These are phyloP conservation scores for Phytopythium delawarense DNA, from an alignment of 352 stramenopile species.

Conservation along the genomic window DNA sequence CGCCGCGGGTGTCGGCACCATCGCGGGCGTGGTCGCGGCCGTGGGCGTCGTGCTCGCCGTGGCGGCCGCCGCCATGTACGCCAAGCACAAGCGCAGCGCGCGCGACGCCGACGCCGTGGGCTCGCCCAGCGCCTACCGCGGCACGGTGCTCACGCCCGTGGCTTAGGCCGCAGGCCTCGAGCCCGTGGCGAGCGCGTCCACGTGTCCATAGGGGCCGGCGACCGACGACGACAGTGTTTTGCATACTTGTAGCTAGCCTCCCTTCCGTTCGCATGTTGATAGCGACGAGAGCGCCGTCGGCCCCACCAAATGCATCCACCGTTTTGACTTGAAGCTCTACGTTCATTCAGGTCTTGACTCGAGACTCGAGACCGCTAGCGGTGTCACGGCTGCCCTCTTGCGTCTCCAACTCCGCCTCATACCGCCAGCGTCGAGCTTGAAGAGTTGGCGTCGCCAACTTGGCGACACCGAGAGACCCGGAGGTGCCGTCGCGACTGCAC, in stretches of 20 bases:
- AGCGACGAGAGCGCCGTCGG: not conserved
- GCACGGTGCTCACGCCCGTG: constrained; percentile 1
- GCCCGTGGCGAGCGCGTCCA: no score
- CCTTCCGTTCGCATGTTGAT: not conserved
- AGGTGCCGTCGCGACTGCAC: no score
- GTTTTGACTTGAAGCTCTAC: no score
- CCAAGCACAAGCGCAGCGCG: not conserved
- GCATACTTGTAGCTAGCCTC: not conserved
- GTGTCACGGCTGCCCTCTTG: no score
- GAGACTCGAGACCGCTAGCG: no score
- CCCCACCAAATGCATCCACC: no score
- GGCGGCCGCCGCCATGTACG: not conserved
- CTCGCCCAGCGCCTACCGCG: not conserved
- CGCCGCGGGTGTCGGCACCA: not conserved
- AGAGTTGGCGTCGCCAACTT: no score
- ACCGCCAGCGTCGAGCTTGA: no score
- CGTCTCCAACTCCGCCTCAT: no score
- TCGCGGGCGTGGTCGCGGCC: not conserved
- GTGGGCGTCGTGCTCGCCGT: constrained; percentile 5
- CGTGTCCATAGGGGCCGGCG: not conserved
- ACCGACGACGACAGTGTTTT: not conserved
- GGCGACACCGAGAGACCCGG: no score
- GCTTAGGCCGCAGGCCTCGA: not conserved
- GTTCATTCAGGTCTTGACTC: no score
- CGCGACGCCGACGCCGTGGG: not conserved